Conservation (phyloP, 352 stramenopile genomes). For the Thraustochytrium sp. region DNA sequence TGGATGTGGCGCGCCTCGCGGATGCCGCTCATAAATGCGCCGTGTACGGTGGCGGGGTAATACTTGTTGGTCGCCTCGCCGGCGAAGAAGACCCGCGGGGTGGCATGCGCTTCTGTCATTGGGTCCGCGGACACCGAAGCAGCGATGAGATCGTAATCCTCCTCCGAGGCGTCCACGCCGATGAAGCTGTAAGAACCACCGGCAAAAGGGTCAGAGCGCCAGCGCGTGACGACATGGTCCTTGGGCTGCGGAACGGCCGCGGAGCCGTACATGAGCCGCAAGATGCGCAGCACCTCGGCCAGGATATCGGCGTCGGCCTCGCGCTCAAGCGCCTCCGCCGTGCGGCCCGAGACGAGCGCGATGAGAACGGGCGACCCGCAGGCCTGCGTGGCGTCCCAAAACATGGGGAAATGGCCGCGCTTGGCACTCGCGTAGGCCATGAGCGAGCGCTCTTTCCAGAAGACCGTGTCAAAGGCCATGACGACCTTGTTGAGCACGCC, state of each 20-base stretch:
- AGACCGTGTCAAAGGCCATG: conserved; percentile 55
- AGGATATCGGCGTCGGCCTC: conserved; percentile 61
- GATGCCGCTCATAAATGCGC: conserved; percentile 66
- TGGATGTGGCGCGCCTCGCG: conserved; percentile 55
- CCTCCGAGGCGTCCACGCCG: conserved; percentile 58
- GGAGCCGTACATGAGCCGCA: conserved; percentile 59
- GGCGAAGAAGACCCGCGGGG: conserved; percentile 62
- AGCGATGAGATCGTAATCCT: conserved; percentile 55
- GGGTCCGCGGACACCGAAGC: conserved; percentile 48
- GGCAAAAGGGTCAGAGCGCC: conserved; percentile 59
- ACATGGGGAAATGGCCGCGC: conserved; percentile 53
- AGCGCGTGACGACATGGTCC: conserved; percentile 63
- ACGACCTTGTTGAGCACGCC: conserved; percentile 69
- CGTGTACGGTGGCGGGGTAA: conserved; percentile 69
- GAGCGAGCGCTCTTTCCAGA: conserved; percentile 50
- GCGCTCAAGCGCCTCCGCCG: conserved; percentile 60
- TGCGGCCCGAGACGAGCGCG: conserved; percentile 63
- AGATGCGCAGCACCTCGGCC: conserved; percentile 57
- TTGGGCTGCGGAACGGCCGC: conserved; percentile 54
- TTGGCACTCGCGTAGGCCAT: conserved; percentile 53
- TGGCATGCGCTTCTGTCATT: conserved; percentile 13
- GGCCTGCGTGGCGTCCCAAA: conserved; percentile 58
- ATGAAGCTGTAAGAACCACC: conserved; percentile 61
- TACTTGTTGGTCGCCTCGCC: conserved; percentile 68
- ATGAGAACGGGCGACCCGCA: conserved; percentile 60